Evolutionary conservation across 495 filamentous ascomycete species (phyloP).

Genomic region (Penicillium pulvis): DNA sequence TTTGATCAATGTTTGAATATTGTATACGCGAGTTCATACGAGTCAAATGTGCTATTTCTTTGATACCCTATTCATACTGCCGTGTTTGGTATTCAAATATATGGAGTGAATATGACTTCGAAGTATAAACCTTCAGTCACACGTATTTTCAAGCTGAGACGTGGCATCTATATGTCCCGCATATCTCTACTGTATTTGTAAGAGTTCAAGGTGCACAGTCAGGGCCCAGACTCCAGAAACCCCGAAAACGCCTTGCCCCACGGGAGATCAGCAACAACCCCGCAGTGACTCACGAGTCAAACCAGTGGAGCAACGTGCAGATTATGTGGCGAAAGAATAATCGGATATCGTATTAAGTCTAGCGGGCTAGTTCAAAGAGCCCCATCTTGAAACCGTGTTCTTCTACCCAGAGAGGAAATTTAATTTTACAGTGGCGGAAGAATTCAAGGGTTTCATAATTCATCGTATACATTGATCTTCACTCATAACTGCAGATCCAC

Average conservation of each 20-base stretch:
- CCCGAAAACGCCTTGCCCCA: constrained; percentile 1
- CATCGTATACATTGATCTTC: neutral
- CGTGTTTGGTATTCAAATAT: too few species aligned
- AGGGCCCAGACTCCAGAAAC: too few species aligned
- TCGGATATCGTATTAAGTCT: neutral
- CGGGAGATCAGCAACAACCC: constrained; percentile 2
- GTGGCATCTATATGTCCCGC: too few species aligned
- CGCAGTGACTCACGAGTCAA: constrained; percentile 3
- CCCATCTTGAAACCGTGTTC: neutral
- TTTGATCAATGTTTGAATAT: too few species aligned
- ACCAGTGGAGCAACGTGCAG: neutral
- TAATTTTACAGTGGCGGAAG: neutral
- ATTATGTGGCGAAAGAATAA: neutral
- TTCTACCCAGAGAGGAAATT: neutral
- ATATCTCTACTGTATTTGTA: too few species aligned
- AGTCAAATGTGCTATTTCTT: too few species aligned
- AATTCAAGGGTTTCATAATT: neutral
- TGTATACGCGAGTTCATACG: too few species aligned
- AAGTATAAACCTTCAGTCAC: too few species aligned
- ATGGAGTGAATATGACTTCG: too few species aligned
- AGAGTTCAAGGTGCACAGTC: too few species aligned
- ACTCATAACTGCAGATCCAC: neutral
- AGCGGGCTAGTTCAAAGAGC: neutral
- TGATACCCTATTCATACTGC: too few species aligned
- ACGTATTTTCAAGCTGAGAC: too few species aligned